These are phyloP conservation scores for Leishmania amazonensis DNA, from an alignment of 208 protist genomes.

Conservation along the genomic window DNA sequence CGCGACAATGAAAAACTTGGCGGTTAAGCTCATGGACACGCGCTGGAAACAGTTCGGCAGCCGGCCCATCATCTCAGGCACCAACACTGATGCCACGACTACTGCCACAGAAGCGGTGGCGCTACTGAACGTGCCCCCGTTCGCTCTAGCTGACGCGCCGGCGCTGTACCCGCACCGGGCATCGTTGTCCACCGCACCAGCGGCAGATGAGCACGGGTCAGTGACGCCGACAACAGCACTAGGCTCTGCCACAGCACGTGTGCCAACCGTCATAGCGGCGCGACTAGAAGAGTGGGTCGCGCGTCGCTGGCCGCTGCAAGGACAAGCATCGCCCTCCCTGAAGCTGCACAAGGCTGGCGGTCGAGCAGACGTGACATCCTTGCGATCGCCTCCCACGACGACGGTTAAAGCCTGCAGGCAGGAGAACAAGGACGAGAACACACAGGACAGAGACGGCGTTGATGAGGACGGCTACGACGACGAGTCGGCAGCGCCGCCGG, in stretches of 20 bases:
- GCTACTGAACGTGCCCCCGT: slow-evolving; percentile 29
- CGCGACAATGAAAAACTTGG: slow-evolving; percentile 17
- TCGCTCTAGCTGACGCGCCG: not conserved
- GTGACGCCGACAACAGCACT: not conserved
- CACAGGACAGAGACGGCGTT: too few species aligned
- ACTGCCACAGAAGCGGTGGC: slow-evolving; percentile 17
- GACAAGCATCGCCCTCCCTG: not conserved
- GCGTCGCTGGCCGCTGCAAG: slow-evolving; percentile 19
- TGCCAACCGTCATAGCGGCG: slow-evolving; percentile 24
- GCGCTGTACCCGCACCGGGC: not conserved
- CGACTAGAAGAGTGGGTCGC: slow-evolving; percentile 39
- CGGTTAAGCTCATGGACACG: slow-evolving; percentile 17
- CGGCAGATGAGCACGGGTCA: not conserved
- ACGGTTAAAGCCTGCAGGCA: too few species aligned
- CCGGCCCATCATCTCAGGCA: not conserved
- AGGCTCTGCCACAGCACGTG: not conserved
- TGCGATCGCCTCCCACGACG: not conserved
- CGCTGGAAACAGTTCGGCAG: slow-evolving; percentile 32
- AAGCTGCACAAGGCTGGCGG: not conserved
- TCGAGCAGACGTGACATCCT: not conserved
- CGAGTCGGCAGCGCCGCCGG: not conserved
- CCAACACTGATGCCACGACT: not conserved
- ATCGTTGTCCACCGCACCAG: not conserved
- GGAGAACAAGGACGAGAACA: not conserved
- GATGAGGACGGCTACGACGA: slow-evolving; percentile 3